Base-by-base conservation (phyloP, 2,329 filamentous ascomycete genomes). In the Phaeosphaeriaceae sp. region DNA sequence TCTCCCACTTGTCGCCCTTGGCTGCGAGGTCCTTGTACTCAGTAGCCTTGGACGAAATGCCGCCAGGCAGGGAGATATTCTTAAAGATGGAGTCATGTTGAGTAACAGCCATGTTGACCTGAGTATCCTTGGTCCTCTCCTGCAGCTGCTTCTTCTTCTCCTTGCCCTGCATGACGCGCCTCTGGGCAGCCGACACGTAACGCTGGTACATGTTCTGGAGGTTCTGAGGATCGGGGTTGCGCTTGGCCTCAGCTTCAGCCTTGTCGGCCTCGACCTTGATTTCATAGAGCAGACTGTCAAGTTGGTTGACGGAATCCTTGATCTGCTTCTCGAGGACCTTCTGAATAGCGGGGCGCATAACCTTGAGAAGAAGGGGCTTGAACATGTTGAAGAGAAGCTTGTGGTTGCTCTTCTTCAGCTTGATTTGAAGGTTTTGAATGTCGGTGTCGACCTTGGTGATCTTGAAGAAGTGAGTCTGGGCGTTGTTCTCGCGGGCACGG, bases 1-100 rank as follows among this genome's bases (percentile, higher is more conserved):
- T 96, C 83, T 97, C 90, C 95, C 95, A 99, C 78, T 88, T 89
- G 55, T 97, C 91, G 52, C 95, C 95, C 86, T 95, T 92, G 66
- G 83, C 84, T 9, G 94, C 92, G 57, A 97, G 85, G 21, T 97
- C 88, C 81, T 88, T 92, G 85, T 96, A 98, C 79, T 97, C 92
- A 22, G 92, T 96, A 10, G 94, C 93, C 86, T 97, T 97, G 81
- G 88, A 89, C 68, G 91, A 95, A 76, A 97, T 94, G 54, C 93
- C 93, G 31, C 91, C 91, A 24, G 93, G 93, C 6, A 99, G 84
- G 56, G 89, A 85, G 74, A 99, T 89, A 74, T 94, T 83, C 72
- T 92, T 90, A 89, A 99, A 97, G 65, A 98, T 92, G 65, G 91
- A 93, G 73, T 97, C 92, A 67, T 97, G 87, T 80, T 93, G 88